These are phyloP conservation scores for Cavenderia fasciculata DNA, from an alignment of 78 protist genomes.

Conservation along the genomic window DNA sequence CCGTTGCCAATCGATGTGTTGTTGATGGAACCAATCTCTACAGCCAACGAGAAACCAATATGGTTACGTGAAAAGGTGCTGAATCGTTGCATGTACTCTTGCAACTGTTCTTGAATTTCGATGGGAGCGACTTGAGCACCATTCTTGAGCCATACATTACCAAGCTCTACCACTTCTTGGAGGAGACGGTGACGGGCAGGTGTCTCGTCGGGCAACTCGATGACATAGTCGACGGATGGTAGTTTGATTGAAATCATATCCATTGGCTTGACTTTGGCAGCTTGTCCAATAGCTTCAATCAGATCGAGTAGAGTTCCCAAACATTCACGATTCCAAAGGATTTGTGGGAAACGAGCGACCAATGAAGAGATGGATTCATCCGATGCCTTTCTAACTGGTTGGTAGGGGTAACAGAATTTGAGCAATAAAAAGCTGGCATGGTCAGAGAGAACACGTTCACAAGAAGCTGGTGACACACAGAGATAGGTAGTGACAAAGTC, in stretches of 20 bases:
- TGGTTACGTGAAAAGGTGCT: constrained; percentile 35
- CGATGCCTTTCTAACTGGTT: constrained; percentile 58
- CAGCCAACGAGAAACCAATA: constrained; percentile 78
- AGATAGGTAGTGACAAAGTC: constrained; percentile 25
- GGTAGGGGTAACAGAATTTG: constrained; percentile 69
- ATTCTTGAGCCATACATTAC: constrained; percentile 72
- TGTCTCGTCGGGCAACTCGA: constrained; percentile 70
- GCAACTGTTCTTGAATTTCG: constrained; percentile 59
- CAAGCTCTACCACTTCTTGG: constrained; percentile 40
- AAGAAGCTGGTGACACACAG: neutral
- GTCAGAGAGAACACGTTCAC: constrained; percentile 30
- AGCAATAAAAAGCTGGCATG: constrained; percentile 40
- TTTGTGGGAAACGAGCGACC: constrained; percentile 74
- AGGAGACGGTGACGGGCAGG: constrained; percentile 34
- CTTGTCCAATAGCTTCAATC: constrained; percentile 58
- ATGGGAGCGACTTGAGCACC: constrained; percentile 60
- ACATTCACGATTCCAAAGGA: constrained; percentile 74
- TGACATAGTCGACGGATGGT: neutral
- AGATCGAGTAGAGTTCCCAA: constrained; percentile 67
- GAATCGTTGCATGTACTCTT: constrained; percentile 60
- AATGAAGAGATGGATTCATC: constrained; percentile 64
- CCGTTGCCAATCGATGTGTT: neutral
- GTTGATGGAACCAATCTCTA: constrained; percentile 55
- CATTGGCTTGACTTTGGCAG: constrained; percentile 70
- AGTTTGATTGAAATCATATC: constrained; percentile 40